Percentiles rank a stretch among this genome's conserved stretches.
Evolutionary conservation across 129 eudicot genomes (phyloP).

Genomic region (Flaveria trinervia): DNA sequence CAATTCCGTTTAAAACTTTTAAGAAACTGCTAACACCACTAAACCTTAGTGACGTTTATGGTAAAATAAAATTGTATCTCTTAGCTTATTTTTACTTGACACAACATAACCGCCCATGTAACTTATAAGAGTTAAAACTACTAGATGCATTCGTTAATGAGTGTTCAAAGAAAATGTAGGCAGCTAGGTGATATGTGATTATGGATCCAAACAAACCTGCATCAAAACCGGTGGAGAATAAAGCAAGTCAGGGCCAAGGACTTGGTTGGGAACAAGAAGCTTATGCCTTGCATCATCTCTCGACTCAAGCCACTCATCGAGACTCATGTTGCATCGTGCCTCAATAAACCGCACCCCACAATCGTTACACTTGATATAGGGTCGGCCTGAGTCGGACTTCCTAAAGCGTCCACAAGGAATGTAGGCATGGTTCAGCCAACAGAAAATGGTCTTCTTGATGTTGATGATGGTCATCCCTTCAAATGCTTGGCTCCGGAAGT

Average conservation of each 20-base stretch:
- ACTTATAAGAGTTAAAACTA: too few species aligned
- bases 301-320: slow-evolving; percentile 68
- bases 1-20: too few species aligned
- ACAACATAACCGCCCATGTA: too few species aligned
- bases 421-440: slow-evolving; percentile 52
- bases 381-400: slow-evolving; percentile 57
- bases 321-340: slow-evolving; percentile 54
- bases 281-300: slow-evolving; percentile 42
- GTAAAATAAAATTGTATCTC: too few species aligned
- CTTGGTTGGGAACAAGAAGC: slow-evolving; percentile 44
- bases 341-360: slow-evolving; percentile 80
- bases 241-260: slow-evolving; percentile 68
- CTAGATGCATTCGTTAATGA: too few species aligned
- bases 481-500: slow-evolving; percentile 51
- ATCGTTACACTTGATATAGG: slow-evolving; percentile 81
- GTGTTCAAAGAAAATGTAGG: too few species aligned
- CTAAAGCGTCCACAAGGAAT: slow-evolving; percentile 68
- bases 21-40: too few species aligned
- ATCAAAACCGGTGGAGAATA: slow-evolving; percentile 64
- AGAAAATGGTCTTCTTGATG: slow-evolving; percentile 63
- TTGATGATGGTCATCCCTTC: slow-evolving; percentile 44
- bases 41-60: too few species aligned
- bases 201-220: slow-evolving; percentile 47
- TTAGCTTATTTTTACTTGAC: too few species aligned
- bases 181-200: too few species aligned